Percentiles rank a stretch among this genome's conserved stretches.
phyloP scores from a whole-genome alignment of 2,329 filamentous ascomycete species.

The Polytolypa hystricis region DNA sequence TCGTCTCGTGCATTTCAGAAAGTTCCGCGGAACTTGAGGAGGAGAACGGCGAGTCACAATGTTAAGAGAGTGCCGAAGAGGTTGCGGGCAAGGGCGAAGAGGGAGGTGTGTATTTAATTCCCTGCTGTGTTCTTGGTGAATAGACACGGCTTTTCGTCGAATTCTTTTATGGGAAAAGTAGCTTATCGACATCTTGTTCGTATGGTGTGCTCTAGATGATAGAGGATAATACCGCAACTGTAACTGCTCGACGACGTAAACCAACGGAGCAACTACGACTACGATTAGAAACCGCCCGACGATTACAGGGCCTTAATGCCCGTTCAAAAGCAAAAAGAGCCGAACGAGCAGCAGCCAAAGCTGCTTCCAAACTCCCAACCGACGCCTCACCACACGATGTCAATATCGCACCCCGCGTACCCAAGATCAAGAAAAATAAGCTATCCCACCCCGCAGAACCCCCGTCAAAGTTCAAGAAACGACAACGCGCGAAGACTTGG shows the following conservation, averaged over 20 bases:
- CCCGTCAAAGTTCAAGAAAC: constrained; percentile 65
- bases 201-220: constrained; percentile 49
- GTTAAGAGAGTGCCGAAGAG: constrained; percentile 76
- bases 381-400: constrained; percentile 14
- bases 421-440: constrained; percentile 59
- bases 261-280: constrained; percentile 36
- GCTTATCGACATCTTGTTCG: constrained; percentile 1
- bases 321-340: constrained; percentile 34
- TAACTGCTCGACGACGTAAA: constrained; percentile 46
- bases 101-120: constrained; percentile 37
- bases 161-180: no score
- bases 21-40: constrained; percentile 71
- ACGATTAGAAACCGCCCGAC: constrained; percentile 65
- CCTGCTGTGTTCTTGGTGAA: neutral
- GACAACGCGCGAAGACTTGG: constrained; percentile 84
- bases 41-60: constrained; percentile 91
- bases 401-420: constrained; percentile 33
- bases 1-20: constrained; percentile 76
- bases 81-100: constrained; percentile 56
- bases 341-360: constrained; percentile 27
- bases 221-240: constrained; percentile 81
- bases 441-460: constrained; percentile 55
- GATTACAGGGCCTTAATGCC: constrained; percentile 50
- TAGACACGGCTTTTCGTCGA: no score
- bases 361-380: constrained; percentile 13